These are phyloP conservation scores for Eucalyptus pumila DNA, from an alignment of 345 rosid genomes.

Conservation along the genomic window DNA sequence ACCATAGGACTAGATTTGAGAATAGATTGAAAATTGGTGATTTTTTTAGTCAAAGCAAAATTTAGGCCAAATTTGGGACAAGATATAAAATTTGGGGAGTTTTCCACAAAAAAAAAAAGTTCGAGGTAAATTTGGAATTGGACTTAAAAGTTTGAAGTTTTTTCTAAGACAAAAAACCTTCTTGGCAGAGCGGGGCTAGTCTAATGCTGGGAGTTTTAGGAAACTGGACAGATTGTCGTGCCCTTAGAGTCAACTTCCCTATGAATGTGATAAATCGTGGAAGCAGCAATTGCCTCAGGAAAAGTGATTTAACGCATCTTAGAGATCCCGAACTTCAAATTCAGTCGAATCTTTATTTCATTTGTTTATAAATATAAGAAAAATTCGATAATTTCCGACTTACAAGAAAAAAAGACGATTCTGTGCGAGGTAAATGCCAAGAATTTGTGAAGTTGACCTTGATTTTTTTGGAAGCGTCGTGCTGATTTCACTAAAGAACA, in stretches of 20 bases:
- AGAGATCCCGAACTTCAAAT: no score
- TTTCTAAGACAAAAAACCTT: fast-evolving
- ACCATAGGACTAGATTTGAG: fast-evolving
- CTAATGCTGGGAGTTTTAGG: no score
- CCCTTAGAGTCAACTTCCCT: no score
- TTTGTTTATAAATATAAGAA: no score
- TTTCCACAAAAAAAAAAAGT: no score
- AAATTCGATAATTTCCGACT: no score
- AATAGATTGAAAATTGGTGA: not conserved
- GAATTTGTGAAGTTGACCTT: not conserved
- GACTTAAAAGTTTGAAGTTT: no score
- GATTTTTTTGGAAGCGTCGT: not conserved
- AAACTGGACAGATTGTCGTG: fast-evolving
- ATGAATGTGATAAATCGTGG: no score
- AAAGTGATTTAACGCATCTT: no score
- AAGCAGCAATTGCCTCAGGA: no score
- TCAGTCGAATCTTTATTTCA: no score
- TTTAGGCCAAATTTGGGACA: not conserved
- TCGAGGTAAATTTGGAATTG: fast-evolving
- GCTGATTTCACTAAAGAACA: not conserved
- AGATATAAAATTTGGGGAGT: fast-evolving
- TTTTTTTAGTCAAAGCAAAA: not conserved
- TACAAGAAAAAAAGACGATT: not conserved
- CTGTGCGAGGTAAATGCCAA: not conserved
- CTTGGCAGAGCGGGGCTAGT: no score